phyloP scores from a whole-genome alignment of 1,284 basidiomycete species.

The Marasmius tenuissimus region DNA sequence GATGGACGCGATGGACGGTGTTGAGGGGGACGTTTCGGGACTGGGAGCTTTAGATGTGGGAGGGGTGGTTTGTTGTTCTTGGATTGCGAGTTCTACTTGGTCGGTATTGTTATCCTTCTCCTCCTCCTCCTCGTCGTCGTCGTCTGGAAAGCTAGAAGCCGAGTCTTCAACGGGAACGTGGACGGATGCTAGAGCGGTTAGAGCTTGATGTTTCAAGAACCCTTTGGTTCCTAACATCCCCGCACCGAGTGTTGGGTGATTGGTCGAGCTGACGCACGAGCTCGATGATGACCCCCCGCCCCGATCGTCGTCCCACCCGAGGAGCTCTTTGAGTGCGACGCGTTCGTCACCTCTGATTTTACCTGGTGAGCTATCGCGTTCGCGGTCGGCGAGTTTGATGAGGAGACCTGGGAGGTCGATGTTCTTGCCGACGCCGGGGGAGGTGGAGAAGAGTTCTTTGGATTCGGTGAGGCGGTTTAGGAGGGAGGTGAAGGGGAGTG shows the following conservation, averaged over 20 bases:
- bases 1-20: not conserved
- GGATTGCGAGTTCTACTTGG: not conserved
- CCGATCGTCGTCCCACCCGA: conserved; percentile 49
- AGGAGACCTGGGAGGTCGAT: conserved; percentile 49
- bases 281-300: not conserved
- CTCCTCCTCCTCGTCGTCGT: not conserved
- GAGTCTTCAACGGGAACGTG: conserved; percentile 32
- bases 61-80: not conserved
- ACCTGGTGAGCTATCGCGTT: too few relatives aligned
- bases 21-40: not conserved
- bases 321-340: conserved; percentile 46
- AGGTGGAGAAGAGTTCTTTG: conserved; percentile 48
- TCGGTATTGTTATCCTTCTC: not conserved
- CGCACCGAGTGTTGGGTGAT: conserved; percentile 26
- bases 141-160: not conserved
- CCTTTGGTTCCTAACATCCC: conserved; percentile 52
- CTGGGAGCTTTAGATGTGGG: not conserved
- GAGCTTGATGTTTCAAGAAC: conserved; percentile 59
- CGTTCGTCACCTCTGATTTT: conserved; percentile 56
- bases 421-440: conserved; percentile 39
- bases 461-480: conserved; percentile 36
- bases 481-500: not conserved
- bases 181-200: conserved; percentile 55
- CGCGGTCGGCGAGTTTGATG: conserved; percentile 47
- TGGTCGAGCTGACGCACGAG: not conserved